These are phyloP conservation scores for Arthrobotrys sinensis DNA, from an alignment of 2,329 filamentous ascomycete genomes.

Conservation along the genomic window DNA sequence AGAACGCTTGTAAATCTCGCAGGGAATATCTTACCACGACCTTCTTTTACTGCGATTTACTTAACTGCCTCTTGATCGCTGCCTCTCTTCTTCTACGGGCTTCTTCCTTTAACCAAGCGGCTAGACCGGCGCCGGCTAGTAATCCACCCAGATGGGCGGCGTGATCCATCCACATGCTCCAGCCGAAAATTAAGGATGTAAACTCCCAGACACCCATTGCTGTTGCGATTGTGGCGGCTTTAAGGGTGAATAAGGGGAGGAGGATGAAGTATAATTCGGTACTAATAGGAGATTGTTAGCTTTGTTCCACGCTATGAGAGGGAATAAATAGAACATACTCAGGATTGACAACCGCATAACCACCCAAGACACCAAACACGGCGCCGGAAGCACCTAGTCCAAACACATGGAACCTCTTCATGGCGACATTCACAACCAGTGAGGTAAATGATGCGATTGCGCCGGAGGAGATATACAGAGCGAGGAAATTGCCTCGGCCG, in stretches of 20 bases:
- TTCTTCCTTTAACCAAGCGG: slow-evolving; percentile 62
- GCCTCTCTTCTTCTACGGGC: slow-evolving; percentile 61
- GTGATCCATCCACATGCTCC: slow-evolving; percentile 66
- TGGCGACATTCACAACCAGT: slow-evolving; percentile 69
- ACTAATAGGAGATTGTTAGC: slow-evolving; percentile 71
- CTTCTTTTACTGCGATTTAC: slow-evolving; percentile 7
- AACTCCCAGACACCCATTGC: slow-evolving; percentile 72
- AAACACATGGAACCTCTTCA: slow-evolving; percentile 68
- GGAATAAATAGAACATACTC: slow-evolving; percentile 41
- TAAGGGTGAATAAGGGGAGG: slow-evolving; percentile 68
- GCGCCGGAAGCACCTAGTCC: slow-evolving; percentile 79
- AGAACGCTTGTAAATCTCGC: no score
- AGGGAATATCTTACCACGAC: no score
- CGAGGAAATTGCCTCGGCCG: slow-evolving; percentile 78
- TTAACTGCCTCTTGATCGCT: slow-evolving; percentile 62
- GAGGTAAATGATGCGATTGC: slow-evolving; percentile 74
- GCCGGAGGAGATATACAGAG: slow-evolving; percentile 76
- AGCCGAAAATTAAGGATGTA: slow-evolving; percentile 63
- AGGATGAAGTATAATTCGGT: slow-evolving; percentile 71
- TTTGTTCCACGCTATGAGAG: background rate
- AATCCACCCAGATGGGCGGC: slow-evolving; percentile 67
- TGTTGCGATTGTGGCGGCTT: slow-evolving; percentile 71
- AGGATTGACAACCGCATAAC: slow-evolving; percentile 69
- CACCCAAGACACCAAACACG: slow-evolving; percentile 75
- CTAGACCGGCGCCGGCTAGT: slow-evolving; percentile 64